phyloP scores from a whole-genome alignment of 2,329 filamentous ascomycete species.

The Xylaria sp. region DNA sequence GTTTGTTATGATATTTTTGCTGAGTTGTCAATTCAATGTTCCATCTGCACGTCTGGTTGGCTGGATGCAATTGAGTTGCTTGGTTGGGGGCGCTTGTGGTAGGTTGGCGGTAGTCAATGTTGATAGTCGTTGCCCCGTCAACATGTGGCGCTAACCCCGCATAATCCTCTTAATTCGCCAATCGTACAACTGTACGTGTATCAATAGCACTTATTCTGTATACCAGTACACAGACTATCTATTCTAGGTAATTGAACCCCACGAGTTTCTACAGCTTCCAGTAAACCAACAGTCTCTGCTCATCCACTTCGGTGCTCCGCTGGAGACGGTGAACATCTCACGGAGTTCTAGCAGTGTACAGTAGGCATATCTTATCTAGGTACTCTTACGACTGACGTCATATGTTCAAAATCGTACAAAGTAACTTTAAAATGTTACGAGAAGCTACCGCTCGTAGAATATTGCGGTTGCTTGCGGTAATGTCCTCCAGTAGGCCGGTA shows the following conservation, averaged over 20 bases:
- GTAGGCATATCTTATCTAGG: neutral
- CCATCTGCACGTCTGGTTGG: conserved; percentile 27
- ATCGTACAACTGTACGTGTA: conserved; percentile 26
- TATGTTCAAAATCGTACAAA: neutral
- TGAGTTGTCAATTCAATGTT: conserved; percentile 31
- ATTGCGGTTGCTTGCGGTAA: neutral
- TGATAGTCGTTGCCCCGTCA: conserved; percentile 45
- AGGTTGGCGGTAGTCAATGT: conserved; percentile 37
- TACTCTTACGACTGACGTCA: conserved; percentile 11
- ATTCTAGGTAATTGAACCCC: neutral
- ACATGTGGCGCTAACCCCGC: conserved; percentile 26
- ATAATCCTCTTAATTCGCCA: conserved; percentile 16
- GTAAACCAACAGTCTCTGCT: neutral
- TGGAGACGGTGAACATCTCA: neutral
- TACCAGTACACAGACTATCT: neutral
- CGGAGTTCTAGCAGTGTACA: neutral
- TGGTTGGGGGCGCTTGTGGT: conserved; percentile 28
- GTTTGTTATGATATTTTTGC: conserved; percentile 24
- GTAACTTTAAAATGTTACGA: neutral
- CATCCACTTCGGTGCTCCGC: neutral
- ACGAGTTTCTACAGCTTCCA: neutral
- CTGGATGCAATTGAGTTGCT: conserved; percentile 22
- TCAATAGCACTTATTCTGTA: neutral
- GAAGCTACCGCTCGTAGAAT: neutral
- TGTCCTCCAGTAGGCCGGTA: neutral